Base-by-base conservation (phyloP, 371 early-diverging fungal species). In the Saksenaea oblongispora region DNA sequence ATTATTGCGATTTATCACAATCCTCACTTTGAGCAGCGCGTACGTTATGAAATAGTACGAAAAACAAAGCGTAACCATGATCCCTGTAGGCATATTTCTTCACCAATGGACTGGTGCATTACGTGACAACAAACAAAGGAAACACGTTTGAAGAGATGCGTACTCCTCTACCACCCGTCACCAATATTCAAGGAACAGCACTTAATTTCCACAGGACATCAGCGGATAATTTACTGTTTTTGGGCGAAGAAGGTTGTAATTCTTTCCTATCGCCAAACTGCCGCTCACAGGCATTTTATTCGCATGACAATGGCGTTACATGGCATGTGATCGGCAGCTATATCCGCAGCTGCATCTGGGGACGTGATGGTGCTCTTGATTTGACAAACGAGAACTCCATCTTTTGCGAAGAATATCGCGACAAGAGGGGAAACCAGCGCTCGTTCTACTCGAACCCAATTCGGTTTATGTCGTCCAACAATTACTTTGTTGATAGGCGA, bases 161-260 rank as follows among this genome's bases (percentile, higher is more conserved):
- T 0, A 64, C 86, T 5, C 94, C 93, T 13, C 44, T 82, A 2
- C 59, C 74, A 0, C 86, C 95, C 2, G 58, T 75, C 15, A 65
- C 54, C 47, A 67, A 69, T 17, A 64, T 82, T 39, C 89, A 84
- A 60, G 71, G 79, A 8, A 72, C 87, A 14, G 71, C 85, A 27
- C 79, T 96, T 67, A 87, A 82, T 39, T 96, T 93, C 87, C 97
- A 98, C 65, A 88, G 93, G 7, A 80, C 80, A 0, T 84, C 92
- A 26, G 71, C 84, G 7, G 86, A 86, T 18, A 92, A 93, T 85
- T 67, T 94, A n/a, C 73, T 98, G 35, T 96, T 79, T 63, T 54
- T 88, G 56, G 96, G 91, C 18, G 85, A 88, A 54, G 63, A 63
- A 14, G 76, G 77, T 14, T 91, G 91, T 65, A 79, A 72, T 5